These are phyloP conservation scores for Helichrysum umbraculigerum DNA, from an alignment of 129 eudicot species.

Conservation along the genomic window DNA sequence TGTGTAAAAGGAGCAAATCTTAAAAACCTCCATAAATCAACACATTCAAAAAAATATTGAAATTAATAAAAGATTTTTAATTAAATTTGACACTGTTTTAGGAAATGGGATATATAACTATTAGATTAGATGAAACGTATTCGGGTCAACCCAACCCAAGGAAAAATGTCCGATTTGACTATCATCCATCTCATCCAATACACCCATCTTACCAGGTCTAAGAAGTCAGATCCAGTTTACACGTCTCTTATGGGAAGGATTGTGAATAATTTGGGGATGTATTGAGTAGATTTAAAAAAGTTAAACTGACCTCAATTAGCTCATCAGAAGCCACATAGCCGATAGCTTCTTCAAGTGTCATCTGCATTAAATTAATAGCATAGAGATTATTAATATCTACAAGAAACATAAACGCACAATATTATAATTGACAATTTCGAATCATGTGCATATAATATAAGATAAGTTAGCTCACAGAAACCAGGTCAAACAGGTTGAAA, in stretches of 20 bases:
- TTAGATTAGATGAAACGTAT: not conserved
- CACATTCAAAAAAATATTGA: not conserved
- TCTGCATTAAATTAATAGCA: conserved; percentile 48
- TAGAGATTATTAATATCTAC: not conserved
- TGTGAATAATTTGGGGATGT: not conserved
- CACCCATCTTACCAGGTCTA: not conserved
- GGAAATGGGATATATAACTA: not conserved
- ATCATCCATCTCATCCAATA: not conserved
- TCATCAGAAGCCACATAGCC: conserved; percentile 98
- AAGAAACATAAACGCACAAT: not conserved
- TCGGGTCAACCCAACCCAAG: not conserved
- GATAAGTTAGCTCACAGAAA: not conserved
- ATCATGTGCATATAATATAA: not conserved
- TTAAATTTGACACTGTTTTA: not conserved
- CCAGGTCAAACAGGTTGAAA: not conserved
- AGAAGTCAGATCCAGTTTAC: not conserved
- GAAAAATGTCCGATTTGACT: not conserved
- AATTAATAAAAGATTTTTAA: not conserved
- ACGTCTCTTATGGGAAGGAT: not conserved
- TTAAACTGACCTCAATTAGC: conserved; percentile 78
- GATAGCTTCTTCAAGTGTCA: conserved; percentile 96
- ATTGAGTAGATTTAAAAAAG: not conserved
- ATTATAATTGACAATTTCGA: not conserved
- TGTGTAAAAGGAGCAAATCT: not conserved
- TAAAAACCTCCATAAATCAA: not conserved